phyloP scores from a whole-genome alignment of 1,284 basidiomycete genomes.

The Fomitopsis palustris region DNA sequence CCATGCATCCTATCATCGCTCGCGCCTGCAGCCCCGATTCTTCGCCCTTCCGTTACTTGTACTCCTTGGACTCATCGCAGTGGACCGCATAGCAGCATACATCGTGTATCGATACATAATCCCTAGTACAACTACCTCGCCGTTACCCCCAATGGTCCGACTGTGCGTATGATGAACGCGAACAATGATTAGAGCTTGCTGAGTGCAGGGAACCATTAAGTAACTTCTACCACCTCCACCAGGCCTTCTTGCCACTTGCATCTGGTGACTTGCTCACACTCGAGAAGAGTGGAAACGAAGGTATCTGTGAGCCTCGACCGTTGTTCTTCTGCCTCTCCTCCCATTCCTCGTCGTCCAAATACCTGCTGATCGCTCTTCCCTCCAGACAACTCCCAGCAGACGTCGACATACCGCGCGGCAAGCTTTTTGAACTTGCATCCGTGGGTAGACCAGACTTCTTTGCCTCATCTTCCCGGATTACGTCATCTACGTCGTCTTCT shows the following conservation, averaged over 20 bases:
- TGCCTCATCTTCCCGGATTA: constrained; percentile 30
- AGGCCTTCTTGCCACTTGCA: constrained; percentile 9
- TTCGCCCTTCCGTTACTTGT: not conserved
- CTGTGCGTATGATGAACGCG: not conserved
- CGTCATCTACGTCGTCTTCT: constrained; percentile 27
- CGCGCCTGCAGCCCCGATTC: no score
- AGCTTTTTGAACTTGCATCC: constrained; percentile 8
- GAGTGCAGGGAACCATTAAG: not conserved
- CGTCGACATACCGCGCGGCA: constrained; percentile 6
- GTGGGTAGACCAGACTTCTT: constrained; percentile 28
- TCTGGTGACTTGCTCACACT: not conserved
- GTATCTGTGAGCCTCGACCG: constrained; percentile 20
- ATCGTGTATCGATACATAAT: not conserved
- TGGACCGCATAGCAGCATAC: not conserved
- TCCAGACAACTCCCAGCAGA: constrained; percentile 31
- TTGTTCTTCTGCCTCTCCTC: constrained; percentile 53
- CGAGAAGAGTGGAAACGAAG: constrained; percentile 19
- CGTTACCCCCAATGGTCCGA: not conserved
- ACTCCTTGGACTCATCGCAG: not conserved
- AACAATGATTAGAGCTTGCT: not conserved
- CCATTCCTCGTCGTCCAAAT: constrained; percentile 69
- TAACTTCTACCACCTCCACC: constrained; percentile 16
- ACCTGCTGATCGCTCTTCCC: constrained; percentile 50
- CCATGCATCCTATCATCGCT: no score
- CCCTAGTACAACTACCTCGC: not conserved